These are phyloP conservation scores for Gymnopilus junonius DNA, from an alignment of 768 basidiomycete genomes.

Conservation along the genomic window DNA sequence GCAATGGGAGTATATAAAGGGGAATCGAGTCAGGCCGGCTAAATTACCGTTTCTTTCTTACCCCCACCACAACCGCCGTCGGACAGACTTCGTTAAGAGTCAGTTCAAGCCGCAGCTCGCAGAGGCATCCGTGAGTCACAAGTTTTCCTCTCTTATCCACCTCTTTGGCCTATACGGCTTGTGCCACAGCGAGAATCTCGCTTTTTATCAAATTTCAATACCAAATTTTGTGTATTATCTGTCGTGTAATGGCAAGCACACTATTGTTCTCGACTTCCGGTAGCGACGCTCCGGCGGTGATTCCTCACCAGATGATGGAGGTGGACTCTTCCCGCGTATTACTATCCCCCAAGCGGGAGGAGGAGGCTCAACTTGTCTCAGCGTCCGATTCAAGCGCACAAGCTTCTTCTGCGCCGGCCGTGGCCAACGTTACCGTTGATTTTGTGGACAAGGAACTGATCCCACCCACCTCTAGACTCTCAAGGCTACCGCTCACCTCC, in stretches of 20 bases:
- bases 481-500: constrained; percentile 47
- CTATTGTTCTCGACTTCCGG: constrained; percentile 26
- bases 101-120: constrained; percentile 20
- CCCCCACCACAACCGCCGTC: constrained; percentile 21
- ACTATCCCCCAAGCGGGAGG: constrained; percentile 18
- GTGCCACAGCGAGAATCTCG: constrained; percentile 21
- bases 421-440: constrained; percentile 24
- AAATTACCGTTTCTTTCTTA: constrained; percentile 8
- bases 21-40: constrained; percentile 27
- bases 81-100: constrained; percentile 24
- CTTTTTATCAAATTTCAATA: constrained; percentile 16
- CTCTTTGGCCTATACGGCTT: constrained; percentile 32
- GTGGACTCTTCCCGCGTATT: constrained; percentile 21
- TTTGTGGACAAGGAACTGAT: constrained; percentile 56
- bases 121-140: constrained; percentile 41
- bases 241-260: constrained; percentile 22
- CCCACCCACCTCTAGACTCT: constrained; percentile 54
- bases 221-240: constrained; percentile 20
- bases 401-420: constrained; percentile 8
- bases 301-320: constrained; percentile 23
- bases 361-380: constrained; percentile 1
- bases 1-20: constrained; percentile 25
- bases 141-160: constrained; percentile 26
- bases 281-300: constrained; percentile 22
- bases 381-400: not conserved